Evolutionary conservation across 75 land plant genomes (phyloP), one percentile per base, ranked within the genome.

Genomic region (Gnetum montanum): DNA sequence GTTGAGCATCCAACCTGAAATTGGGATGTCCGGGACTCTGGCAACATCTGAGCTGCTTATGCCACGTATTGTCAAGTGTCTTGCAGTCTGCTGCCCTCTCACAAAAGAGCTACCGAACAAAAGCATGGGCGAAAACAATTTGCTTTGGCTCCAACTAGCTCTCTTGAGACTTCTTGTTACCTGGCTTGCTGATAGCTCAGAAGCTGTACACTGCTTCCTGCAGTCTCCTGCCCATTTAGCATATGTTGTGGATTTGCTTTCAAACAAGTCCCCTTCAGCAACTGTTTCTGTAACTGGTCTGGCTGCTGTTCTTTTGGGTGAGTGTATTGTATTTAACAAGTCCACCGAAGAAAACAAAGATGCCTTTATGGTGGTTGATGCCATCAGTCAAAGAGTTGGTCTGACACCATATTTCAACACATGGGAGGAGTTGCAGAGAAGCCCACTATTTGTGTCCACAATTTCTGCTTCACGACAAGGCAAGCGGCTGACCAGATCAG

Each of bases 181-280:
- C 20, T 95, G 99, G 99, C 67, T 95, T 33, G 82, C 76, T 12
- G 81, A 90, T 53, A 83, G 88, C 57, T 92, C 99, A 24, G 55
- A 34, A 66, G 97, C 92, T 25, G 99, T 95, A 6, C 36, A 66
- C 20, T 72, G 77, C 31, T 77, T 95, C 48, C 62, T 95, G 15
- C 85, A 83, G 41, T 63, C 85, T 49, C 78, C 83, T 6, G 74
- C 86, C 25, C 97, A 95, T 49, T 76, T 95, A 36, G 80, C 97
- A 24, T 95, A 70, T 71, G 38, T 90, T 61, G 65, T 95, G 12
- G 97, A 90, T 65, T 73, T 90, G 23, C 53, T 85, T 19, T 74
- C 87, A 60, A 81, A 67, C 70, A 66, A 22, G 29, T 68, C 57
- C 19, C 60, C 69, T 26, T 58, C 73, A 49, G 75, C 58, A 10